phyloP scores from a whole-genome alignment of 345 rosid genomes.

The Camelina laxa region DNA sequence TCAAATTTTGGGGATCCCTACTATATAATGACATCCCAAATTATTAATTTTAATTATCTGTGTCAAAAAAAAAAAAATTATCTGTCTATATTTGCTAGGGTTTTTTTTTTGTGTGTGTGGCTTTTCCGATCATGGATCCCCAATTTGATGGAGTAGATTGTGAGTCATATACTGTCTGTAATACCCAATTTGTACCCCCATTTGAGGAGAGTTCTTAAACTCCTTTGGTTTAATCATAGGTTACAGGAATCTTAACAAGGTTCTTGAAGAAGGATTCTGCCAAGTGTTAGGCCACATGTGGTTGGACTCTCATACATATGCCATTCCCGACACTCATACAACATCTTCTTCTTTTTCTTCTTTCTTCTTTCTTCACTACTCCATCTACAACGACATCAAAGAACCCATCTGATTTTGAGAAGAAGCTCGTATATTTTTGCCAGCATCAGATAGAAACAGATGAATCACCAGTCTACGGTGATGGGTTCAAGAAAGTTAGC shows the following conservation, averaged over 20 bases:
- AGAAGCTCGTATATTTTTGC: slow-evolving; percentile 71
- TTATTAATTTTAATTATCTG: too few species aligned
- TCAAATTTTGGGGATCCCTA: too few species aligned
- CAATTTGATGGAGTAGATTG: too few species aligned
- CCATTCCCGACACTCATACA: slow-evolving; percentile 44
- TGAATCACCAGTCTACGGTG: slow-evolving; percentile 70
- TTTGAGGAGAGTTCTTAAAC: background rate
- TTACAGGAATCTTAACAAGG: slow-evolving; percentile 49
- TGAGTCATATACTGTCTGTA: too few species aligned
- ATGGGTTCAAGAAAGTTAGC: slow-evolving; percentile 66
- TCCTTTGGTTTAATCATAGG: slow-evolving; percentile 7
- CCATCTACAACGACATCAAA: slow-evolving; percentile 49
- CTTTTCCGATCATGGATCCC: too few species aligned
- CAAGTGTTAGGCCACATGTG: slow-evolving; percentile 87
- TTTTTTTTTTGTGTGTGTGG: too few species aligned
- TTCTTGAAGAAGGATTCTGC: slow-evolving; percentile 93
- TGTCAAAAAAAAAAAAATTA: too few species aligned
- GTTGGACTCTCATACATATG: slow-evolving; percentile 73
- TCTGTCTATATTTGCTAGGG: too few species aligned
- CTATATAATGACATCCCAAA: too few species aligned
- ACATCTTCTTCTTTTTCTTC: slow-evolving; percentile 32
- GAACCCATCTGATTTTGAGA: slow-evolving; percentile 64
- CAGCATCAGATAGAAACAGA: slow-evolving; percentile 67
- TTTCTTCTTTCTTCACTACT: slow-evolving; percentile 48
- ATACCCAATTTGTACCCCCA: too few species aligned